Base-by-base conservation (phyloP, 805 yeast genomes). In the Candida koratica region DNA sequence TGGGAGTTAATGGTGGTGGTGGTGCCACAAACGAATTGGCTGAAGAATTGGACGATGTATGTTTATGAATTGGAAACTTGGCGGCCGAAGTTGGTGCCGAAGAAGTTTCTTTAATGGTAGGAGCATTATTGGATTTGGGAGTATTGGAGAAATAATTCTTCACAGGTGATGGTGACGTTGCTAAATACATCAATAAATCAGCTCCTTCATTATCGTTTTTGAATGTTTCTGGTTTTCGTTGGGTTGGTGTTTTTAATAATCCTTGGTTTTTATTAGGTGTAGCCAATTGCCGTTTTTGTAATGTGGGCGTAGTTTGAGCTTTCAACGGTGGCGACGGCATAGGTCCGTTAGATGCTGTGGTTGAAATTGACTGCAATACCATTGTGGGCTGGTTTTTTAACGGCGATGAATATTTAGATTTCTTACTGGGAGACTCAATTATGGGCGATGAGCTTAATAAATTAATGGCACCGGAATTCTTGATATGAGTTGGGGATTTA, bases 131-230 rank as follows among this genome's bases (percentile, higher is more conserved):
- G 26, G 40, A 18, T 41, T 43, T 52, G 6, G 71, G 68, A 3
- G 69, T 61, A 41, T 49, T 51, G 18, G 52, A 52, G 38, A 48
- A 53, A 35, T 48, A 48, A 10, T 67, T 64, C 37, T 64, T 64
- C 37, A 77, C 75, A 1, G 84, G 84, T 0, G 84, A 75, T 1
- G 95, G 95, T 6, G 93, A 83, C 5, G 89, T 82, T 2, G 95
- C 94, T 47, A 86, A 64, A 56, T 76, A 86, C 76, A 86, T 73
- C 43, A 86, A 69, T 42, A 86, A 61, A 54, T 82, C 90, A 1
- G 94, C 95, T 10, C 94, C 95, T 57, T 84, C 93, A 22, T 60
- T 60, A 44, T 67, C 70, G 32, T 61, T 57, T 38, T 52, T 55
- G 30, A 47, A 45, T 18, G 49, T 54, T 17, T 46, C 45, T 14